Base-by-base conservation (phyloP, 495 filamentous ascomycete species). In the Parathielavia hyrcaniae region DNA sequence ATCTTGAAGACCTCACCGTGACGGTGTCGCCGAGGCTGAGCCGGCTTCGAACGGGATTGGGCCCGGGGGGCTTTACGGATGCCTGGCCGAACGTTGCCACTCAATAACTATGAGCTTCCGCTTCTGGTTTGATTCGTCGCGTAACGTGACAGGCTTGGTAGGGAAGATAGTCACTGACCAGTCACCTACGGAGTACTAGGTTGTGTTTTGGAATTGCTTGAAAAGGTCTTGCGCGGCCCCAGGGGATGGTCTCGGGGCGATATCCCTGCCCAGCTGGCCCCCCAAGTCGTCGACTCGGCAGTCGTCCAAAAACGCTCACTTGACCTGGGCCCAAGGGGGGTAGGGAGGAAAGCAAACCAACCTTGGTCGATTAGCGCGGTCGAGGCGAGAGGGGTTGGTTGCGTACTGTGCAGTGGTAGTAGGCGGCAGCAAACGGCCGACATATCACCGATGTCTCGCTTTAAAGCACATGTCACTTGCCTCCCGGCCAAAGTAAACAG, bases 381-480 rank as follows among this genome's bases (percentile, higher is more conserved):
- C 30, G 26, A 47, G 39, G 53, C 32, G 11, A 55, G 53, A 20
- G 47, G 8, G 2, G 41, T 26, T n/a, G 39, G 2, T n/a, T 13
- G 52, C 26, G 38, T 47, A 38, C 53, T 47, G 23, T 46, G 30
- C 10, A 19, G 38, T 41, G 11, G 38, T 41, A 17, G 38, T 30
- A 23, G 41, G 43, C 13, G 17, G 23, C 12, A 5, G 12, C 38
- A 38, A 50, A 39, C 19, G 32, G 41, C 53, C 53, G 53, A 47
- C 5, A 47, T 46, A 39, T n/a, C 38, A 26, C 53, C 53, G 41
- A 44, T 35, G 12, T 47, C 53, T 46, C n/a, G 53, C 13, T 17
- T 47, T 9, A n/a, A 11, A 22, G 13, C 12, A 30, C 16, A 34
- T 22, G 45, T 16, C 11, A 47, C 45, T 19, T 16, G 8, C n/a